A percentile compares a stretch with the other conserved stretches of the same genome.
These are phyloP conservation scores for Sporormia fimetaria DNA, from an alignment of 495 filamentous ascomycete species.

Conservation along the genomic window DNA sequence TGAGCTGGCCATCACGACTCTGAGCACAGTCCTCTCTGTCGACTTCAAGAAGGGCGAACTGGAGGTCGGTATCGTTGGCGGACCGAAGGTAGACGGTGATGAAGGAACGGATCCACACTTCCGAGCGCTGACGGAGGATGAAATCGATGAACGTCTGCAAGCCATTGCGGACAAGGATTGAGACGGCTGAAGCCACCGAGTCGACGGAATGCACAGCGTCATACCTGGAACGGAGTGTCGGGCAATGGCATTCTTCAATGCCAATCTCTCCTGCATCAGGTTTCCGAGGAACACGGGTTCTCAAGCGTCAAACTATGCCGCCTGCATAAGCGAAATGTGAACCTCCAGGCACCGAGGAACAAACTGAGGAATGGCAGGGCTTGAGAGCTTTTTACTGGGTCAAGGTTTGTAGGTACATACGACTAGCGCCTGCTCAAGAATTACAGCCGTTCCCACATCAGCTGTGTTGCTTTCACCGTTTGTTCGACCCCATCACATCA, in stretches of 20 bases:
- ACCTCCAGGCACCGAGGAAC: constrained; percentile 9
- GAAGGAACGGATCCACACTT: constrained; percentile 68
- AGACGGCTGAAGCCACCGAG: constrained; percentile 19
- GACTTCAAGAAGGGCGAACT: constrained; percentile 99
- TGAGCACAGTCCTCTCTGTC: constrained; percentile 92
- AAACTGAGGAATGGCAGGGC: not conserved
- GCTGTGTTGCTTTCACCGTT: constrained; percentile 7
- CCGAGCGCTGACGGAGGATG: constrained; percentile 84
- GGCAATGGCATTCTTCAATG: too few relatives aligned
- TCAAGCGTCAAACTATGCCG: constrained; percentile 7
- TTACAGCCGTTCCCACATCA: constrained; percentile 22
- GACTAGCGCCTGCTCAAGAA: constrained; percentile 18
- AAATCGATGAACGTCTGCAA: constrained; percentile 96
- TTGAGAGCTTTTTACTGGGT: too few relatives aligned
- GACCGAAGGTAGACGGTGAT: constrained; percentile 63
- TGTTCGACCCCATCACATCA: constrained; percentile 1
- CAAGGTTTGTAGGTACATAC: constrained; percentile 22
- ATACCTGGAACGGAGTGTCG: not conserved
- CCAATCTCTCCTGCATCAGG: constrained; percentile 9
- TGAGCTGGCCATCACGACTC: constrained; percentile 82
- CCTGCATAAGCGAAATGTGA: constrained; percentile 22
- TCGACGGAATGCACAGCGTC: not conserved
- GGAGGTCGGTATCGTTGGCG: constrained; percentile 93
- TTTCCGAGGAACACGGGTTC: constrained; percentile 3
- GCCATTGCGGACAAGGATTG: constrained; percentile 97